Evolutionary conservation across 2,329 filamentous ascomycete genomes (phyloP).

Genomic region (Thielaviopsis ethacetica): DNA sequence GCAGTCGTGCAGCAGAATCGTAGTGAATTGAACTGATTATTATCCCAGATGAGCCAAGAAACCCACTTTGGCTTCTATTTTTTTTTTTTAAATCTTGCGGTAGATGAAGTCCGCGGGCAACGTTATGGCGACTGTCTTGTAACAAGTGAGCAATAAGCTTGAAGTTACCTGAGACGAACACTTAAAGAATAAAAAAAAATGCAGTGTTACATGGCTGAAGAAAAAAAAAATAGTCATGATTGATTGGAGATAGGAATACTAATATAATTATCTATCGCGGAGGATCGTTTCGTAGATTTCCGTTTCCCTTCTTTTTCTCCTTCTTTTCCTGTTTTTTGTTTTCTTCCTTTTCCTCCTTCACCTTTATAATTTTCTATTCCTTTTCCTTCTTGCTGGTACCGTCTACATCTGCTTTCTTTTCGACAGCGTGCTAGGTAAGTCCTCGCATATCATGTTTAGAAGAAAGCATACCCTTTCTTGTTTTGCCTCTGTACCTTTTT

Average conservation of each 20-base stretch:
- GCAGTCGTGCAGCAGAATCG: background rate
- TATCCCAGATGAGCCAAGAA: background rate
- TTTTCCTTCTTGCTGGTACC: too few relatives aligned
- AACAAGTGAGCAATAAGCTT: too few relatives aligned
- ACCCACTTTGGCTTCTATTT: too few relatives aligned
- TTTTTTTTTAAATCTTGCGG: too few relatives aligned
- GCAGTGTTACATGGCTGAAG: background rate
- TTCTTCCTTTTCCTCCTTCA: background rate
- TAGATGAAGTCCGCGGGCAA: background rate
- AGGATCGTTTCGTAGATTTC: background rate
- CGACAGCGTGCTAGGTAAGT: too few relatives aligned
- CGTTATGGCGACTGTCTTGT: too few relatives aligned
- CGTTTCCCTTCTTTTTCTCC: conserved; percentile 4
- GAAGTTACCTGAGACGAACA: too few relatives aligned
- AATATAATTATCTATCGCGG: background rate
- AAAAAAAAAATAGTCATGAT: background rate
- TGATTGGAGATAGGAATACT: background rate
- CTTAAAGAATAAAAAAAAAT: background rate
- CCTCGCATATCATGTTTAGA: too few relatives aligned
- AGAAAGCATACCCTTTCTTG: too few relatives aligned
- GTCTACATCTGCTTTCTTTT: too few relatives aligned
- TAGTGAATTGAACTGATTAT: background rate
- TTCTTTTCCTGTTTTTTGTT: background rate
- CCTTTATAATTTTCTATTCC: background rate
- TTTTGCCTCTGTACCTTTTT: too few relatives aligned